These are phyloP conservation scores for Phytophthora niederhauseri DNA, from an alignment of 352 stramenopile species.

Conservation along the genomic window DNA sequence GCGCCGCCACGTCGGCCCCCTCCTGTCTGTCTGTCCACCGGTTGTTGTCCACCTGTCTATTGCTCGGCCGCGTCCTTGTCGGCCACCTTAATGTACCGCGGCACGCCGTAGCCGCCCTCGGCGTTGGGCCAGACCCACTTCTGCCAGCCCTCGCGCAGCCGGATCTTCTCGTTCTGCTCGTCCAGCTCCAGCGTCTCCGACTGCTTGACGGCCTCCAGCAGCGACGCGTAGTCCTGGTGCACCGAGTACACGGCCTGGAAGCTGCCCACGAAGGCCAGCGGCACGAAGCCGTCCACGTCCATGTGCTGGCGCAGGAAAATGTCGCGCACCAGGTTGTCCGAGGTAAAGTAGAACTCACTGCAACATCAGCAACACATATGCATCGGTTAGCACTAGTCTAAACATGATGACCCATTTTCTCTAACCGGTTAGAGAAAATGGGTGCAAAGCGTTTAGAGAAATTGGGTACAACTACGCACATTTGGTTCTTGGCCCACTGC, in stretches of 20 bases:
- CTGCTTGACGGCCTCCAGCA: slow-evolving; percentile 73
- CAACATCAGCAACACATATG: neutral
- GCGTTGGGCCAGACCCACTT: slow-evolving; percentile 91
- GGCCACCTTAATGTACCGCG: slow-evolving; percentile 86
- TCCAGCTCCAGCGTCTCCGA: slow-evolving; percentile 82
- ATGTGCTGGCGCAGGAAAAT: slow-evolving; percentile 89
- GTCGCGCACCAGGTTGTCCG: slow-evolving; percentile 84
- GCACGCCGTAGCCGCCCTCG: slow-evolving; percentile 86
- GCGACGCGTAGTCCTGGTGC: slow-evolving; percentile 85
- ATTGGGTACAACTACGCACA: slow-evolving; percentile 27
- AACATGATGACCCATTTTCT: neutral
- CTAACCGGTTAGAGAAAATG: neutral
- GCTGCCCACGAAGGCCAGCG: slow-evolving; percentile 88
- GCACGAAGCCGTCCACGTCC: slow-evolving; percentile 89
- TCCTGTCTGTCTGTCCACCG: slow-evolving; percentile 5
- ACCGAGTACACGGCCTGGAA: slow-evolving; percentile 89
- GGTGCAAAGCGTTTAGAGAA: neutral
- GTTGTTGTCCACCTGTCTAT: slow-evolving; percentile 7
- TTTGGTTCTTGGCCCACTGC: slow-evolving; percentile 84
- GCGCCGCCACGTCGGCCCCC: slow-evolving; percentile 9
- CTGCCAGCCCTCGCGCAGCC: slow-evolving; percentile 84
- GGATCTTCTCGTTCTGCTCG: slow-evolving; percentile 91
- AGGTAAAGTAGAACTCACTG: slow-evolving; percentile 90
- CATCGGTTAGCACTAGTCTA: slow-evolving; percentile 2
- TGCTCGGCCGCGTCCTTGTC: slow-evolving; percentile 39